These are phyloP conservation scores for Linnemannia exigua DNA, from an alignment of 192 early-diverging fungal genomes.

Conservation along the genomic window DNA sequence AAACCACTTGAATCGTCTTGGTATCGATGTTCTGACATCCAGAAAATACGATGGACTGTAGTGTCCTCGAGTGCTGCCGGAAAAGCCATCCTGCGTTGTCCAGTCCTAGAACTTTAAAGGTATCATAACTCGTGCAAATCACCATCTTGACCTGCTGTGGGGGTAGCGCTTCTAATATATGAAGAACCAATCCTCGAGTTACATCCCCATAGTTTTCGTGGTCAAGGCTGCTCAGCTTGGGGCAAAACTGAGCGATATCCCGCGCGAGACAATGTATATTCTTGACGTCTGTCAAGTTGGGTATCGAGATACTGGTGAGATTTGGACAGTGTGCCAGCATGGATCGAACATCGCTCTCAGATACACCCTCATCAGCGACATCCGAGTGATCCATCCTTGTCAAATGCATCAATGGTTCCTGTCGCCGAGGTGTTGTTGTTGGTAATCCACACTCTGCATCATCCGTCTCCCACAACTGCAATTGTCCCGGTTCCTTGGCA, in stretches of 20 bases:
- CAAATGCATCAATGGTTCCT: background rate
- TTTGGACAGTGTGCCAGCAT: background rate
- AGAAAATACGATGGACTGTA: background rate
- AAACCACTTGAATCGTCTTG: background rate
- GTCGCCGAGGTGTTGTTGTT: background rate
- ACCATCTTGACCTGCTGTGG: background rate
- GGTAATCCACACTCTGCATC: background rate
- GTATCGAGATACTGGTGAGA: background rate
- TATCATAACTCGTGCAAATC: no score
- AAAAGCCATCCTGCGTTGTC: background rate
- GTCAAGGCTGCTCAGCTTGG: background rate
- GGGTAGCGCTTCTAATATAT: background rate
- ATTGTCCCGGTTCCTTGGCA: background rate
- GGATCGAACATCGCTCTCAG: background rate
- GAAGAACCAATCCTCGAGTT: background rate
- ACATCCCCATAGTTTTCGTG: background rate
- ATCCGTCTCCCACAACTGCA: background rate
- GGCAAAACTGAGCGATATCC: background rate
- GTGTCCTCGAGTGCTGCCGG: background rate
- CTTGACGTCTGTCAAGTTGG: background rate
- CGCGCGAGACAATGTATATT: background rate
- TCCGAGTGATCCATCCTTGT: background rate
- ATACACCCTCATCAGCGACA: background rate
- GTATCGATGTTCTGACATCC: background rate
- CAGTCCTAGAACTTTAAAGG: no score